Evolutionary conservation across 495 filamentous ascomycete species (phyloP), one percentile per base, ranked within the genome.

Genomic region (Trichoderma virens): DNA sequence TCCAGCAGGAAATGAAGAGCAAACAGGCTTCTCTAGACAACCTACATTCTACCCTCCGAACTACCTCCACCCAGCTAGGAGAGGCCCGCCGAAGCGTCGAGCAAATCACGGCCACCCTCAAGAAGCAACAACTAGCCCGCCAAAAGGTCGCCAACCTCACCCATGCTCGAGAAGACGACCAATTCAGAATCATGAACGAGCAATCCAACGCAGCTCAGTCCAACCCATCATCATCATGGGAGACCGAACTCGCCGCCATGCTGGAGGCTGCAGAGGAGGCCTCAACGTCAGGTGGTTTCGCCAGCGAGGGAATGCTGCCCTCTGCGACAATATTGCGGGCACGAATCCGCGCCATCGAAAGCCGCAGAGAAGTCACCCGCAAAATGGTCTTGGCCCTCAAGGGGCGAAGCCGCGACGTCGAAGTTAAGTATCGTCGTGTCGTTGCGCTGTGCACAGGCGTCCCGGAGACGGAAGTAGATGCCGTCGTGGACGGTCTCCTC

Each of bases 21-120:
- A 96, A 96, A 68, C 93, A 97, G 78, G 84, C 88, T 32, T 80
- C 85, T 20, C 87, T 96, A 65, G 90, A 93, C 68, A 76, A 84
- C 32, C 85, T 91, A 63, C 90, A 96, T 70, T 75, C 80, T 28
- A 83, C 86, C 28, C 86, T 98, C 54, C 87, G 90, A 39, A 87
- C 92, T 34, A 85, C 88, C 5, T 92, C 91, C n/a, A 82, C 88
- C 39, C 85, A 86, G 35, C 81, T 95, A 9, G 86, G 88, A 64
- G 86, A 90, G 61, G 88, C 91, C 62, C 88, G 90, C 51, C 86
- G 85, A 63, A 81, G 80, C 23, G 75, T 93, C 9, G 86, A 92
- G 60, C 78, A 78, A 14, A 74, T 95, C 30, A 88, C 88, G 66
- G 76, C 77, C 3, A 83, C 83, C 62, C 74, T 83, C 28, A 75